These are phyloP conservation scores for Eutrema heterophyllum DNA, from an alignment of 345 rosid species.

Conservation along the genomic window DNA sequence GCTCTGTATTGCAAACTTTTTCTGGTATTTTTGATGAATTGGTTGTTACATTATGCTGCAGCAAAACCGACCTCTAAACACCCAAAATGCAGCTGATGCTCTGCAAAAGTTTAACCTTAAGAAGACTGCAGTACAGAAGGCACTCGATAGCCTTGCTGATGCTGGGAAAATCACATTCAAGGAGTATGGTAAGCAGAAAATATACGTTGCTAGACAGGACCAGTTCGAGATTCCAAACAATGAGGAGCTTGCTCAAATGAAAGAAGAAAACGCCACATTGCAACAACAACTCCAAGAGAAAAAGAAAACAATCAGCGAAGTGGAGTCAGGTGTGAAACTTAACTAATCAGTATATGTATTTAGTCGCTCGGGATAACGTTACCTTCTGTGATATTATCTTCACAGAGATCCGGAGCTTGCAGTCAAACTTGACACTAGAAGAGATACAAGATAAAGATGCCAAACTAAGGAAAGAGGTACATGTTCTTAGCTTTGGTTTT, in stretches of 20 bases:
- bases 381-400: constrained; percentile 2
- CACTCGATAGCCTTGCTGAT: constrained; percentile 80
- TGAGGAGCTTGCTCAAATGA: constrained; percentile 79
- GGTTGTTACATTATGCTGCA: constrained; percentile 20
- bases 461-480: constrained; percentile 62
- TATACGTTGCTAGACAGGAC: constrained; percentile 87
- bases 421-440: constrained; percentile 71
- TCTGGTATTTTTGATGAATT: neutral
- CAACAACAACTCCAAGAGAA: constrained; percentile 61
- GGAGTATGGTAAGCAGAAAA: constrained; percentile 96
- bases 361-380: neutral
- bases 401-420: constrained; percentile 66
- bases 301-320: constrained; percentile 50
- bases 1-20: neutral
- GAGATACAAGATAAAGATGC: constrained; percentile 62
- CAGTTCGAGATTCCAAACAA: constrained; percentile 79
- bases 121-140: constrained; percentile 80
- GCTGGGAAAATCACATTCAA: constrained; percentile 66
- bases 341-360: neutral
- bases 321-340: constrained; percentile 59
- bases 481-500: neutral
- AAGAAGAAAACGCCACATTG: constrained; percentile 61
- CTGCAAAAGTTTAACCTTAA: constrained; percentile 91
- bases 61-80: constrained; percentile 89
- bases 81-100: constrained; percentile 83